Evolutionary conservation across 768 basidiomycete genomes (phyloP).

Genomic region (Termitomyces titanicus): DNA sequence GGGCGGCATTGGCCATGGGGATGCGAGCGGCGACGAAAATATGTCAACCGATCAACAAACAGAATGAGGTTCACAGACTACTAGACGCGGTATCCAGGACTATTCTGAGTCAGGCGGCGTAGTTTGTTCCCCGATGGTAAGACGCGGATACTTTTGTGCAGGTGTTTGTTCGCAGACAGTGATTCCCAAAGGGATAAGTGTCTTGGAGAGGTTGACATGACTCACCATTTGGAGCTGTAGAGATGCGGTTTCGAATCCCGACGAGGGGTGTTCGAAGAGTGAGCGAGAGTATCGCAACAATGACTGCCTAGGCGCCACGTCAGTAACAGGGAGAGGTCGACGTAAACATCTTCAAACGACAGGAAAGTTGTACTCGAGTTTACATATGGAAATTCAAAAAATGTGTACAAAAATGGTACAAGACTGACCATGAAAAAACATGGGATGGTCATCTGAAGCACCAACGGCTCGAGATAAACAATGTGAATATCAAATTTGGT

Average conservation of each 20-base stretch:
- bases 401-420: not conserved
- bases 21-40: not conserved
- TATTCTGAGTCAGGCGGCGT: not conserved
- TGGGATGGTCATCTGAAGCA: not conserved
- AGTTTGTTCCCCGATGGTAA: not conserved
- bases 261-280: not conserved
- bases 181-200: not conserved
- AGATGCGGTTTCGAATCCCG: not conserved
- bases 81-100: not conserved
- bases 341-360: not conserved
- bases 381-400: not conserved
- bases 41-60: not conserved
- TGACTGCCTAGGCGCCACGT: not conserved
- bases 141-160: not conserved
- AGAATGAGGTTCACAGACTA: not conserved
- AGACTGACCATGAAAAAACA: not conserved
- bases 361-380: not conserved
- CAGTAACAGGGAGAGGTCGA: not conserved
- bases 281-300: slow-evolving; percentile 3
- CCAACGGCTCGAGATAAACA: not conserved
- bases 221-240: not conserved
- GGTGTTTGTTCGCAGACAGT: not conserved
- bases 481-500: not conserved
- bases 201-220: no score
- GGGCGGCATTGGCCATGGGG: not conserved